Evolutionary conservation across 2,329 filamentous ascomycete species (phyloP).

Genomic region (Trichophyton equinum): DNA sequence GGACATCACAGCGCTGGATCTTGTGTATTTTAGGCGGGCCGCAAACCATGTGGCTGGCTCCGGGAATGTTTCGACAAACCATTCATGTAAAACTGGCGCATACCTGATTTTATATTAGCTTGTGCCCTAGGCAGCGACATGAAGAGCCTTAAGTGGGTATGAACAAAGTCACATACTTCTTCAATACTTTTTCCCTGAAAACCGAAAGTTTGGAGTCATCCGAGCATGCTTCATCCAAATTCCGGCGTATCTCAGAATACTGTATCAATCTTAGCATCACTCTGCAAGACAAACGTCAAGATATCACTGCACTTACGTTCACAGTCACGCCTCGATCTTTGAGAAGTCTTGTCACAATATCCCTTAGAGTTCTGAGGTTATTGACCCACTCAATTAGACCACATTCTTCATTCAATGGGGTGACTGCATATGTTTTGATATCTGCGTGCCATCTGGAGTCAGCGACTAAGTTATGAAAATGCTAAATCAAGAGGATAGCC

Average conservation of each 20-base stretch:
- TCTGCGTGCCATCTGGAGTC: conserved; percentile 28
- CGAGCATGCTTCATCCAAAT: conserved; percentile 54
- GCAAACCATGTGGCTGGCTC: conserved; percentile 87
- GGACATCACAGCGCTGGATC: conserved; percentile 97
- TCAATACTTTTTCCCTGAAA: conserved; percentile 55
- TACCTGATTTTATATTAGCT: conserved; percentile 41
- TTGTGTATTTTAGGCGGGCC: conserved; percentile 76
- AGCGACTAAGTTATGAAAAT: neutral
- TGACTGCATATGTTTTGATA: conserved; percentile 94
- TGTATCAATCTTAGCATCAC: conserved; percentile 32
- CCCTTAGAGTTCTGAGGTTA: conserved; percentile 82
- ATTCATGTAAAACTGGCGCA: conserved; percentile 73
- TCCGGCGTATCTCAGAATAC: conserved; percentile 51
- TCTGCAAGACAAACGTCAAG: neutral
- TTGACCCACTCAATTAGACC: conserved; percentile 98
- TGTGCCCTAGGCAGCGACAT: neutral
- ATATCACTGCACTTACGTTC: conserved; percentile 27
- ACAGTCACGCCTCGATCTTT: conserved; percentile 55
- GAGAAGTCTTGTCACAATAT: conserved; percentile 73
- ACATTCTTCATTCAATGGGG: conserved; percentile 92
- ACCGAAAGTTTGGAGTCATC: conserved; percentile 50
- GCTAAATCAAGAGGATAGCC: conserved; percentile 10
- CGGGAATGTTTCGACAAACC: conserved; percentile 93
- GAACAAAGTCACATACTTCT: conserved; percentile 24
- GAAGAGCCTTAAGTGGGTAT: neutral